phyloP scores from a whole-genome alignment of 1,284 basidiomycete species.

The Boletus smithii region DNA sequence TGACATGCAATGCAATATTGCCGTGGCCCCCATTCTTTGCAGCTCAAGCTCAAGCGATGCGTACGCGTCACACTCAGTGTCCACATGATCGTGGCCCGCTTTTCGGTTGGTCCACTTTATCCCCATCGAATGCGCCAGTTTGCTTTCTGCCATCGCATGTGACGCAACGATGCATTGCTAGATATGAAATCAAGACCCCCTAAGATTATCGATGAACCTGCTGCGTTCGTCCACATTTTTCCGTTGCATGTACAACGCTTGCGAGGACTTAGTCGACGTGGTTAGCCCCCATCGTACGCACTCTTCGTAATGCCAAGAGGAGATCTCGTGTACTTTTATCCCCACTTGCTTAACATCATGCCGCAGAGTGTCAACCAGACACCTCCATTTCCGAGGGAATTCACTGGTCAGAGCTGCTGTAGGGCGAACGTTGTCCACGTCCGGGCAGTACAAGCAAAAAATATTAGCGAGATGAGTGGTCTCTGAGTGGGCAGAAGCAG shows the following conservation, averaged over 20 bases:
- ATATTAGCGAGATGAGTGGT: slow-evolving; percentile 26
- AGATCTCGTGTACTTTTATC: slow-evolving; percentile 7
- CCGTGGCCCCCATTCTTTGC: slow-evolving; percentile 20
- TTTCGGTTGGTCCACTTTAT: too few species aligned
- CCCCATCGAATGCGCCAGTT: slow-evolving; percentile 15
- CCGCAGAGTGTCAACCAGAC: too few species aligned
- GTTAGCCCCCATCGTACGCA: slow-evolving; percentile 4
- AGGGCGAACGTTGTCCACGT: too few species aligned
- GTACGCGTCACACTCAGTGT: neutral
- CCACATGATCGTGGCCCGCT: too few species aligned
- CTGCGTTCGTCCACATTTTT: slow-evolving; percentile 12
- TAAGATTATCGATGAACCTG: slow-evolving; percentile 25
- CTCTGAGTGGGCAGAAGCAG: slow-evolving; percentile 31
- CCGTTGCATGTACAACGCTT: slow-evolving; percentile 3
- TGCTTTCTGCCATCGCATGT: slow-evolving; percentile 15
- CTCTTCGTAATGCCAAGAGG: slow-evolving; percentile 4
- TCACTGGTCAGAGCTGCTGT: too few species aligned
- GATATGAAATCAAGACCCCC: slow-evolving; percentile 32
- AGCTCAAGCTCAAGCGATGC: slow-evolving; percentile 3
- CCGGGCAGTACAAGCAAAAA: slow-evolving; percentile 17
- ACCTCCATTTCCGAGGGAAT: slow-evolving; percentile 28
- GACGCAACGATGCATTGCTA: slow-evolving; percentile 17
- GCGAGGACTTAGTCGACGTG: slow-evolving; percentile 1
- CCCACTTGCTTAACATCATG: slow-evolving; percentile 6
- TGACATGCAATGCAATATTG: slow-evolving; percentile 13